Percentiles rank a stretch among this genome's conserved stretches.
Conservation (phyloP, 75 land plant genomes). For the Pinus tabuliformis region DNA sequence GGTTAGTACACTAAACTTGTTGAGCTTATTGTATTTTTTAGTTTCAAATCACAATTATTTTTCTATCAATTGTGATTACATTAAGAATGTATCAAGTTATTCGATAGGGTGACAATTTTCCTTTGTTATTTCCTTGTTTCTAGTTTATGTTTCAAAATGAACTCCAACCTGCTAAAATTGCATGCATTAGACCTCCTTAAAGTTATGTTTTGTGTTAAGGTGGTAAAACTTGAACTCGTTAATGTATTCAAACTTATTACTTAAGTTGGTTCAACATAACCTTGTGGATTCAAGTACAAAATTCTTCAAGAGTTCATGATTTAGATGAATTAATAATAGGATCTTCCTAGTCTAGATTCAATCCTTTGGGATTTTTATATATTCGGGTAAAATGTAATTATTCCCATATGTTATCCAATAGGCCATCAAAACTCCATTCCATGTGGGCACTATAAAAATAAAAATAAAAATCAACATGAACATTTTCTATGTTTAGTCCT, state of each 20-base stretch:
- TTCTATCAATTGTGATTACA: no score
- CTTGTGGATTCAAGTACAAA: constrained; percentile 88
- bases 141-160: no score
- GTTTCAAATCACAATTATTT: no score
- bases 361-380: constrained; percentile 94
- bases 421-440: constrained; percentile 98
- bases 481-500: no score
- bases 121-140: no score
- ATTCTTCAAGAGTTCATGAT: constrained; percentile 88
- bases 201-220: no score
- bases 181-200: no score
- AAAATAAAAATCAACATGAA: background rate
- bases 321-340: constrained; percentile 96
- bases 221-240: background rate
- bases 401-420: constrained; percentile 95
- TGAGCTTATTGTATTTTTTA: no score
- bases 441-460: constrained; percentile 80
- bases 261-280: constrained; percentile 98
- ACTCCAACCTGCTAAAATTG: no score
- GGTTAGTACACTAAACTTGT: no score
- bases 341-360: constrained; percentile 99
- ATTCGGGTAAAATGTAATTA: constrained; percentile 85
- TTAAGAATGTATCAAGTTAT: no score
- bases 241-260: constrained; percentile 55
- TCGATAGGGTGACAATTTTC: no score